Base-by-base conservation (phyloP, 225 moss, liverwort and hornwort species). In the Physcomitrellopsis africana region DNA sequence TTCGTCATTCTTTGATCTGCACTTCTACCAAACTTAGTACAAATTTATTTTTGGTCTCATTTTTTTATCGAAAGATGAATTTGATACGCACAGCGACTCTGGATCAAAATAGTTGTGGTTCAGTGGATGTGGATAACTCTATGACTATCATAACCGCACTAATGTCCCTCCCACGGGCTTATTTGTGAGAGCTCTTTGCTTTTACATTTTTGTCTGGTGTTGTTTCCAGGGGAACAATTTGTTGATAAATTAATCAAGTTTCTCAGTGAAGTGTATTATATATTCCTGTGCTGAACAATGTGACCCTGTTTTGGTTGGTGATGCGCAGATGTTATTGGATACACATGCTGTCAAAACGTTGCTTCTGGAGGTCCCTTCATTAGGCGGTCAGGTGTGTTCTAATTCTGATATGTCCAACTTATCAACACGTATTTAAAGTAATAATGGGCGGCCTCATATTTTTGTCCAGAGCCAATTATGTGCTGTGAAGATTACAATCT, bases 311-410 rank as follows among this genome's bases (percentile, higher is more conserved):
- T 66, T 43, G 63, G 14, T 81, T 80, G 56, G 78, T 80, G 64
- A 41, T 70, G 49, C 81, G 81, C 91, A 97, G 99, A 99, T 99
- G 99, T 85, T 99, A 48, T 76, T 99, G 67, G 99, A 99, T 70
- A 99, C 99, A 56, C 99, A 99, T 81, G 99, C 99, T 48, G 90
- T 99, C 72, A 99, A 99, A 68, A 99, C 99, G 46, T 85, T 99
- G 69, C 77, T 99, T 68, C 69, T 99, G 81, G 99, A 99, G 83
- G 89, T 95, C 67, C 99, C 95, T 70, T 87, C 99, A 80, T 81
- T 99, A 43, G 95, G 99, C 65, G 99, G 96, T 17, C 94, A 97
- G 96, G 96, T 97, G 73, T 20, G 81, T 4, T 37, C 37, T 51
- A 52, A 56, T 42, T 72, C 51, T 37, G 53, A 24, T 5, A n/a